Conservation (phyloP, 176 grass and related monocot species). For the Aegilops umbellulata region DNA sequence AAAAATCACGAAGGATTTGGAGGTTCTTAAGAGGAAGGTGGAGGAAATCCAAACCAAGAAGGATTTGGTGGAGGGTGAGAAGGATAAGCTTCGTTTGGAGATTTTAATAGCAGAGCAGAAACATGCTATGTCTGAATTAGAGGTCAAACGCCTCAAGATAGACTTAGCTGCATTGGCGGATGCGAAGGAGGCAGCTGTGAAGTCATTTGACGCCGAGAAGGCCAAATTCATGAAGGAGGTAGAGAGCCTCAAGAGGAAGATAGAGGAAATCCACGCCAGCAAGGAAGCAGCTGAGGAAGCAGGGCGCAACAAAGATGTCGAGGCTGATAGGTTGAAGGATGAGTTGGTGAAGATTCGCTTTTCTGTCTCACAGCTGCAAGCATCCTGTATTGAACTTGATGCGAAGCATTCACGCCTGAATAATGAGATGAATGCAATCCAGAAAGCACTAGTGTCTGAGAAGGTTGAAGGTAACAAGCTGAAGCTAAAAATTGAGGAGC, state of each 20-base stretch:
- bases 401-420: too few relatives aligned
- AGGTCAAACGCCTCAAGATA: background rate
- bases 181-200: constrained; percentile 12
- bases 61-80: constrained; percentile 5
- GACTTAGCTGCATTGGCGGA: constrained; percentile 7
- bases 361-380: too few relatives aligned
- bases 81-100: constrained; percentile 3
- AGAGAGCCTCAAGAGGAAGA: constrained; percentile 2
- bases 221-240: too few relatives aligned
- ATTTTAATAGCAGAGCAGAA: constrained; percentile 12
- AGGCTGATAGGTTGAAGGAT: too few relatives aligned
- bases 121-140: constrained; percentile 11
- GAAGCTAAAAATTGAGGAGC: too few relatives aligned
- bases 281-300: too few relatives aligned
- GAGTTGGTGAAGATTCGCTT: too few relatives aligned
- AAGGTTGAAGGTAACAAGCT: too few relatives aligned
- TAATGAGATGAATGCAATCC: too few relatives aligned
- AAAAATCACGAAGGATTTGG: background rate
- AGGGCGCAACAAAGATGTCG: too few relatives aligned
- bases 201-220: background rate
- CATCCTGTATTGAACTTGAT: too few relatives aligned
- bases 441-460: too few relatives aligned
- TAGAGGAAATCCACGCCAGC: background rate
- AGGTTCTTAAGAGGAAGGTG: background rate
- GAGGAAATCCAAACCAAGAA: background rate